Percentiles rank a stretch among this genome's conserved stretches.
Conservation (phyloP, 768 basidiomycete genomes). For the Dictyophora rubrovolvata region DNA sequence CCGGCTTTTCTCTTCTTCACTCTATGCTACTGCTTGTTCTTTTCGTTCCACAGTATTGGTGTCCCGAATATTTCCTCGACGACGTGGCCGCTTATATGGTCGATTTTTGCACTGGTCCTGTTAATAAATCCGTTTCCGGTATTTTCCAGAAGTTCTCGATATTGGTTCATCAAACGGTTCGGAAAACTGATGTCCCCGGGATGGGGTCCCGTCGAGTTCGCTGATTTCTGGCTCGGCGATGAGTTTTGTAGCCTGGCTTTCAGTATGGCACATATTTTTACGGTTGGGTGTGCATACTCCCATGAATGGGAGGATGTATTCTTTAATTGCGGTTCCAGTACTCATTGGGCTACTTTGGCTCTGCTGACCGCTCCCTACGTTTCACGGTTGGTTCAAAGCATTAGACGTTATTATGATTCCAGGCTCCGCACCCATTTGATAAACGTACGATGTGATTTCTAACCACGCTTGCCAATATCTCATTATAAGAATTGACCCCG, state of each 20-base stretch:
- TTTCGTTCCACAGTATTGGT: slow-evolving; percentile 66
- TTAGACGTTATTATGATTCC: slow-evolving; percentile 82
- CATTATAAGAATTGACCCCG: not conserved
- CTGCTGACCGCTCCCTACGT: slow-evolving; percentile 59
- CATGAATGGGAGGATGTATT: slow-evolving; percentile 41
- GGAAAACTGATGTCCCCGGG: slow-evolving; percentile 62
- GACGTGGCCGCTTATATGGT: slow-evolving; percentile 76
- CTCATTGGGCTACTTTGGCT: slow-evolving; percentile 53
- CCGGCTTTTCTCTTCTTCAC: slow-evolving; percentile 71
- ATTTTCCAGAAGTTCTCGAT: slow-evolving; percentile 52
- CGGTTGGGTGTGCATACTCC: slow-evolving; percentile 65
- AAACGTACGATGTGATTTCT: slow-evolving; percentile 46
- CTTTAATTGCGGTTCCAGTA: slow-evolving; percentile 34
- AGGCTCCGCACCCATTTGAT: slow-evolving; percentile 65
- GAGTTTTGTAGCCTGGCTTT: slow-evolving; percentile 76
- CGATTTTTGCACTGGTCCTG: slow-evolving; percentile 46
- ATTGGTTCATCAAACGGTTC: slow-evolving; percentile 67
- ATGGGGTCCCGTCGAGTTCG: slow-evolving; percentile 65
- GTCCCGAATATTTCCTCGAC: slow-evolving; percentile 46
- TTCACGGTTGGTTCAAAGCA: slow-evolving; percentile 73
- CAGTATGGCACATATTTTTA: slow-evolving; percentile 61
- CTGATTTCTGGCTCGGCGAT: slow-evolving; percentile 88
- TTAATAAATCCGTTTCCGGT: slow-evolving; percentile 72
- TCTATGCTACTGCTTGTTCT: slow-evolving; percentile 73
- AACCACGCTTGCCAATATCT: not conserved